Conservation (phyloP, 805 yeast genomes). For the Ascoidea tarda region DNA sequence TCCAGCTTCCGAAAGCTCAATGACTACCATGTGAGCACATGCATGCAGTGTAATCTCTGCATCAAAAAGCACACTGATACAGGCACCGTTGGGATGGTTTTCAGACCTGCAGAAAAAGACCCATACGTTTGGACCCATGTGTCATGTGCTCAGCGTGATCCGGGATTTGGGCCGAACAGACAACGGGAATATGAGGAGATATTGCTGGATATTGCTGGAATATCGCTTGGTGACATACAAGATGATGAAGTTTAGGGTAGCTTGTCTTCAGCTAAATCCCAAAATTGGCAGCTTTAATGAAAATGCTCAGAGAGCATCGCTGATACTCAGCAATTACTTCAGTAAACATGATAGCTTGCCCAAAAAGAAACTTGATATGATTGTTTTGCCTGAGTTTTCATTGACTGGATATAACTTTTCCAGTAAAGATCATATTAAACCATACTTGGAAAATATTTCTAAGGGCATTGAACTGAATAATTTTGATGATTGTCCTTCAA, state of each 20-base stretch:
- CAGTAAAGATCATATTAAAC: slow-evolving; percentile 30
- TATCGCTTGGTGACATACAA: too few species aligned
- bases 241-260: neutral
- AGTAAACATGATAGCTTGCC: slow-evolving; percentile 7
- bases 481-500: slow-evolving; percentile 27
- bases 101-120: too few species aligned
- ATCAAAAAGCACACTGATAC: too few species aligned
- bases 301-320: slow-evolving; percentile 34
- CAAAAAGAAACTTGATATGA: slow-evolving; percentile 35
- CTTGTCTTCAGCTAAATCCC: slow-evolving; percentile 46
- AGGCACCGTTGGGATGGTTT: too few species aligned
- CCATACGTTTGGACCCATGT: too few species aligned
- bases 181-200: too few species aligned
- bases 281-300: slow-evolving; percentile 41
- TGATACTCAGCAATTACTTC: slow-evolving; percentile 22
- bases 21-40: too few species aligned
- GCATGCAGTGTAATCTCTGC: too few species aligned
- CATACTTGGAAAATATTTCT: slow-evolving; percentile 34
- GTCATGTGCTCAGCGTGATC: too few species aligned
- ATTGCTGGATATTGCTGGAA: too few species aligned
- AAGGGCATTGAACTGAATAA: slow-evolving; percentile 10
- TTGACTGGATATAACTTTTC: slow-evolving; percentile 72
- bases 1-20: too few species aligned
- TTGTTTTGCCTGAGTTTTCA: slow-evolving; percentile 75
- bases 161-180: too few species aligned